A percentile compares a stretch with the other conserved stretches of the same genome.
Conservation (phyloP, 1,284 basidiomycete genomes). For the Cryptococcus sp. region DNA sequence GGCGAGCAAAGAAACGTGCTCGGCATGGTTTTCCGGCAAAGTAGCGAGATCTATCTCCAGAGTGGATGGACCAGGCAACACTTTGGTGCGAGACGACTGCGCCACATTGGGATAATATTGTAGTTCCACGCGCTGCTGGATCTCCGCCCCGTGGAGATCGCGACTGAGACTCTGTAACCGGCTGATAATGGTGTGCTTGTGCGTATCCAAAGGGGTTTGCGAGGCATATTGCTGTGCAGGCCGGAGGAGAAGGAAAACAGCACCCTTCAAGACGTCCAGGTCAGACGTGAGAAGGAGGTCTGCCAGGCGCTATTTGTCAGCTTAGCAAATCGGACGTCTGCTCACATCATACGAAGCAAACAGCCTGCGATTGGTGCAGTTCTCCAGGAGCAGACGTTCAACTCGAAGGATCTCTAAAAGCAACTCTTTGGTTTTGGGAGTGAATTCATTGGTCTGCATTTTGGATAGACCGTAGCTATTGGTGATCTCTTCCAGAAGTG, state of each 20-base stretch:
- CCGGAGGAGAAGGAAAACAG: constrained; percentile 82
- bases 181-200: constrained; percentile 32
- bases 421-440: constrained; percentile 71
- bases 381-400: constrained; percentile 87
- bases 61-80: background rate
- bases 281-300: constrained; percentile 85
- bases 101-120: constrained; percentile 17
- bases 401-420: constrained; percentile 84
- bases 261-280: constrained; percentile 80
- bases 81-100: background rate
- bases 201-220: constrained; percentile 64
- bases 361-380: constrained; percentile 96
- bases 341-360: constrained; percentile 95
- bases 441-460: constrained; percentile 77
- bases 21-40: constrained; percentile 35
- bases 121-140: background rate
- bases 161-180: constrained; percentile 49
- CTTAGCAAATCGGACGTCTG: constrained; percentile 10
- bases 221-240: constrained; percentile 93
- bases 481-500: constrained; percentile 78
- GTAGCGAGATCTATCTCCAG: constrained; percentile 8
- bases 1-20: constrained; percentile 72
- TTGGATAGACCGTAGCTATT: constrained; percentile 64
- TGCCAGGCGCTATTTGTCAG: constrained; percentile 70
- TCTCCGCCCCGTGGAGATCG: too few species aligned